Percentiles rank a stretch among this genome's conserved stretches.
These are phyloP conservation scores for Emericellopsis terricola DNA, from an alignment of 495 filamentous ascomycete species.

Conservation along the genomic window DNA sequence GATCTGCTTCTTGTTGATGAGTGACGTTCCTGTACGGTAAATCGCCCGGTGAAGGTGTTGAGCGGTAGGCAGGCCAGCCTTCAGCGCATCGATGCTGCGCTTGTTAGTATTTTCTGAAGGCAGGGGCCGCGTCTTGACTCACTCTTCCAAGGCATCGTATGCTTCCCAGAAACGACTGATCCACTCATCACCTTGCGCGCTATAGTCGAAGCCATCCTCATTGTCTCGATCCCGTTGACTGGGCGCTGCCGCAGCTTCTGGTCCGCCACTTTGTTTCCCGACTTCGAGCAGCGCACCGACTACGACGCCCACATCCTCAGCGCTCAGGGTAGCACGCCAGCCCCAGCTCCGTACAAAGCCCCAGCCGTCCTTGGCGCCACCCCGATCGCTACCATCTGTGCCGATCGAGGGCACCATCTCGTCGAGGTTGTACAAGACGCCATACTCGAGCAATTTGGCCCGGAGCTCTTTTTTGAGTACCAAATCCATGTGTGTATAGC, in stretches of 20 bases:
- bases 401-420: conserved; percentile 63
- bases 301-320: conserved; percentile 79
- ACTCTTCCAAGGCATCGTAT: conserved; percentile 75
- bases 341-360: conserved; percentile 96
- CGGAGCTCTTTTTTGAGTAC: conserved; percentile 77
- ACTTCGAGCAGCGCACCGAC: conserved; percentile 86
- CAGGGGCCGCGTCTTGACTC: too few species aligned
- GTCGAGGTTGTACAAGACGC: conserved; percentile 77
- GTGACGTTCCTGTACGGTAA: conserved; percentile 74
- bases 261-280: conserved; percentile 32
- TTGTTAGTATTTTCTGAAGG: conserved; percentile 10
- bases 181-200: conserved; percentile 43
- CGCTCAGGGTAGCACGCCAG: conserved; percentile 85
- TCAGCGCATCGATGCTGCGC: conserved; percentile 51
- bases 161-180: conserved; percentile 76
- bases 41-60: conserved; percentile 85
- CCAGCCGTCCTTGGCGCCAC: conserved; percentile 65
- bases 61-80: conserved; percentile 59
- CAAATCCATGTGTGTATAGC: conserved; percentile 98
- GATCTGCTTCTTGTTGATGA: conserved; percentile 88
- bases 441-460: conserved; percentile 74
- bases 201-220: conserved; percentile 23
- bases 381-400: conserved; percentile 35
- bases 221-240: conserved; percentile 13
- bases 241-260: conserved; percentile 3